A percentile compares a stretch with the other conserved stretches of the same genome.
phyloP scores from a whole-genome alignment of 495 filamentous ascomycete genomes.

The Patellaria atrata region DNA sequence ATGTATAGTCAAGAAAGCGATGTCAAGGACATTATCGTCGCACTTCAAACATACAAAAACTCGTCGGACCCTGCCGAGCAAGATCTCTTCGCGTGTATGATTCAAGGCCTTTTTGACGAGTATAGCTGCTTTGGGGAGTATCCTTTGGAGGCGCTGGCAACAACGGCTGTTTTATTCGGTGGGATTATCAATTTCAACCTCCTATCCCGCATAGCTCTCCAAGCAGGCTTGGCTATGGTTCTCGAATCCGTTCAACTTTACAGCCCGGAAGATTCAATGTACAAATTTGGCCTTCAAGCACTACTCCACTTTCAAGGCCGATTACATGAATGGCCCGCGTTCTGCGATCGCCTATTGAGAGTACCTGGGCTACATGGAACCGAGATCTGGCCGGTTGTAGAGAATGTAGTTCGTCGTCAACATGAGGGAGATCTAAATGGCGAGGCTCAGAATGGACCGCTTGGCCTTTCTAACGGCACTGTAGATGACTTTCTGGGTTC shows the following conservation, averaged over 20 bases:
- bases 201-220: slow-evolving; percentile 74
- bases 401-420: slow-evolving; percentile 60
- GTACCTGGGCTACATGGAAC: slow-evolving; percentile 72
- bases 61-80: slow-evolving; percentile 73
- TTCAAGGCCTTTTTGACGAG: slow-evolving; percentile 94
- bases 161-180: slow-evolving; percentile 90
- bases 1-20: slow-evolving; percentile 87
- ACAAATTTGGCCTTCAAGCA: slow-evolving; percentile 95
- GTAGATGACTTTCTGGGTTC: slow-evolving; percentile 40
- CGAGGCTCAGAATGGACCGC: slow-evolving; percentile 34
- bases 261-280: slow-evolving; percentile 72
- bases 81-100: slow-evolving; percentile 96
- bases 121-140: slow-evolving; percentile 92
- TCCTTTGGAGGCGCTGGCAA: slow-evolving; percentile 82
- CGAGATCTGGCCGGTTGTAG: slow-evolving; percentile 64
- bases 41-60: slow-evolving; percentile 69
- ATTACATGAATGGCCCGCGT: slow-evolving; percentile 82
- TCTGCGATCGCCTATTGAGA: slow-evolving; percentile 67
- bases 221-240: slow-evolving; percentile 89
- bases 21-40: slow-evolving; percentile 63
- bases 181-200: slow-evolving; percentile 89
- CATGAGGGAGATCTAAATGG: slow-evolving; percentile 27
- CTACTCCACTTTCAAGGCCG: slow-evolving; percentile 71
- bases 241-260: slow-evolving; percentile 83
- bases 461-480: slow-evolving; percentile 47